phyloP scores from a whole-genome alignment of 441 rosid species.

The Syzygium syzygioides region DNA sequence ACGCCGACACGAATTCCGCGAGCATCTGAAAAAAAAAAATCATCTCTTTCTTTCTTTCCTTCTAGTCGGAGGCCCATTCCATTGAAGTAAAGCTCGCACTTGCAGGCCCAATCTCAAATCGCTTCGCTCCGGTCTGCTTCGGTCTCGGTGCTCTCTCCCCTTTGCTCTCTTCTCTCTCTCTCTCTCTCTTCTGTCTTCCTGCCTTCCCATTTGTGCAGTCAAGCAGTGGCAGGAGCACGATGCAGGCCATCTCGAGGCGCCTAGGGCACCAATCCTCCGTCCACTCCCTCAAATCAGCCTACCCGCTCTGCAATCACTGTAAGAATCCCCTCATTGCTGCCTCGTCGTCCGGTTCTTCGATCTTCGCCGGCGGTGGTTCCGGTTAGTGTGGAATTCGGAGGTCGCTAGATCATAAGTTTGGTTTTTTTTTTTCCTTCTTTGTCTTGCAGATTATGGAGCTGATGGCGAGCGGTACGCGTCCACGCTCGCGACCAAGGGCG shows the following conservation, averaged over 20 bases:
- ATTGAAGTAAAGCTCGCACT: neutral
- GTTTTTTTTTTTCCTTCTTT: neutral
- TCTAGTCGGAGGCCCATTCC: neutral
- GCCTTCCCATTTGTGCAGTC: neutral
- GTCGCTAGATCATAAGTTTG: neutral
- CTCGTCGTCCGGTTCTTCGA: neutral
- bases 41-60: neutral
- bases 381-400: neutral
- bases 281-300: constrained; percentile 40
- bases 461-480: constrained; percentile 61
- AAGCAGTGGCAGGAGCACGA: constrained; percentile 23
- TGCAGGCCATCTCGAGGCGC: constrained; percentile 74
- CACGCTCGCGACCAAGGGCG: constrained; percentile 54
- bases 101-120: neutral
- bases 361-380: neutral
- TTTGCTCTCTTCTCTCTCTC: neutral
- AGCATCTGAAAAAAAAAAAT: neutral
- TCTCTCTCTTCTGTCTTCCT: constrained; percentile 13
- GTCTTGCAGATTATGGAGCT: constrained; percentile 40
- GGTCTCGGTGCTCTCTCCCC: neutral
- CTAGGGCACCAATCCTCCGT: constrained; percentile 44
- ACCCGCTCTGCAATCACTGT: constrained; percentile 55
- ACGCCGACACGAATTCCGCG: neutral
- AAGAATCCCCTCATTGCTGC: constrained; percentile 3
- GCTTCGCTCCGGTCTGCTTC: neutral